Evolutionary conservation across 2,329 filamentous ascomycete genomes (phyloP).

Genomic region (Colletotrichum agaves): DNA sequence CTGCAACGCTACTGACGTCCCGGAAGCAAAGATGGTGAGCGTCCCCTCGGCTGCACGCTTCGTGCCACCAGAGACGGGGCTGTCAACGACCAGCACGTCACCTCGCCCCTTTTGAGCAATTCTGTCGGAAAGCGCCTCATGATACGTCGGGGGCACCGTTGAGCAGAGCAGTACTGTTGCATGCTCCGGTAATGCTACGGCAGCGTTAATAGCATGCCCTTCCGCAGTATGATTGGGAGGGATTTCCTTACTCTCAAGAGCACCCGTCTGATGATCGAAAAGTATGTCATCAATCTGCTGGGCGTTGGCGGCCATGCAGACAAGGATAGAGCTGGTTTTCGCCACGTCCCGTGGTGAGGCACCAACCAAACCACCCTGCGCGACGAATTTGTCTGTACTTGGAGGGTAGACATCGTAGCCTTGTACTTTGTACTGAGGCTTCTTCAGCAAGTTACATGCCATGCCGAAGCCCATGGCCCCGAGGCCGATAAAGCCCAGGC

Average conservation of each 20-base stretch:
- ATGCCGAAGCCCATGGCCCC: slow-evolving; percentile 53
- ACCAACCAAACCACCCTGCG: slow-evolving; percentile 40
- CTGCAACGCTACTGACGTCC: slow-evolving; percentile 59
- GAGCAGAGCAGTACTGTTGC: slow-evolving; percentile 46
- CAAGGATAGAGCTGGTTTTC: slow-evolving; percentile 43
- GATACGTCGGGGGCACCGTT: slow-evolving; percentile 48
- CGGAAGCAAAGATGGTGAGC: slow-evolving; percentile 72
- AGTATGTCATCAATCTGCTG: slow-evolving; percentile 47
- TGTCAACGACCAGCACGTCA: slow-evolving; percentile 68
- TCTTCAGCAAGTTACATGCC: slow-evolving; percentile 46
- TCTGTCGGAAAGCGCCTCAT: slow-evolving; percentile 27
- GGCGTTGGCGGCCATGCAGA: slow-evolving; percentile 51
- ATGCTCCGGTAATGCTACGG: slow-evolving; percentile 31
- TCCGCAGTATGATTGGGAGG: background rate
- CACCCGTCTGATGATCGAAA: slow-evolving; percentile 45
- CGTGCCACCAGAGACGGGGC: slow-evolving; percentile 78
- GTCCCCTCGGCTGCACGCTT: slow-evolving; percentile 76
- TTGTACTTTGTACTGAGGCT: slow-evolving; percentile 44
- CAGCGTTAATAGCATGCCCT: slow-evolving; percentile 3
- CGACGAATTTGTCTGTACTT: slow-evolving; percentile 45
- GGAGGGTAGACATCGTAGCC: slow-evolving; percentile 47
- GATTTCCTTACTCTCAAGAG: slow-evolving; percentile 30
- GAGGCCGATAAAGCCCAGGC: slow-evolving; percentile 49
- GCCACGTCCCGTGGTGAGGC: slow-evolving; percentile 43
- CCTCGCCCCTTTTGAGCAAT: slow-evolving; percentile 30